Conservation (phyloP, 176 grass and related monocot genomes). For the Pharus latifolius region DNA sequence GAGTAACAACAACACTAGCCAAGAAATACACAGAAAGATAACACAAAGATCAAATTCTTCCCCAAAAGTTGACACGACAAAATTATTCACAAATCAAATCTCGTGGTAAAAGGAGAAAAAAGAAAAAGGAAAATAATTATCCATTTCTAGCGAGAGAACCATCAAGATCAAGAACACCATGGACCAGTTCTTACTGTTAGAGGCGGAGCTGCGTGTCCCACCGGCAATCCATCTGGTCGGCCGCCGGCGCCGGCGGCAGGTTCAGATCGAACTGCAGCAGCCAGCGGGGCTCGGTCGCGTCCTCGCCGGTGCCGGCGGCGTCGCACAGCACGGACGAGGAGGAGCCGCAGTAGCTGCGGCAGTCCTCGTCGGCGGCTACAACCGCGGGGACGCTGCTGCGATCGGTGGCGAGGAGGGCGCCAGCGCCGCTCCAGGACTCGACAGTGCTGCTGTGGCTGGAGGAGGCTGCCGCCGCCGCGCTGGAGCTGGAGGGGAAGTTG, state of each 20-base stretch:
- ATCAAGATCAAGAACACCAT: too few species aligned
- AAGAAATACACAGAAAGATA: background rate
- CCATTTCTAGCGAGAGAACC: slow-evolving; percentile 24
- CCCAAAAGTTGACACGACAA: slow-evolving; percentile 22
- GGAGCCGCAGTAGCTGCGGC: slow-evolving; percentile 70
- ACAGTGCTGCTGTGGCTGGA: slow-evolving; percentile 83
- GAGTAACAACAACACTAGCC: background rate
- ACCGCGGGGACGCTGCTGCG: background rate
- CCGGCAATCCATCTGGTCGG: slow-evolving; percentile 57
- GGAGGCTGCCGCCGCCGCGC: slow-evolving; percentile 17
- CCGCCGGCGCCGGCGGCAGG: slow-evolving; percentile 6
- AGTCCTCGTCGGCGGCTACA: slow-evolving; percentile 24
- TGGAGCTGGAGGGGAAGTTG: slow-evolving; percentile 32
- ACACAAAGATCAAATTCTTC: background rate
- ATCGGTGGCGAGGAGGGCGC: background rate
- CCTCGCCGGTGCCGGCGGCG: slow-evolving; percentile 25
- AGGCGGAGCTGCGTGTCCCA: slow-evolving; percentile 56
- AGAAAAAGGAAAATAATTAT: background rate
- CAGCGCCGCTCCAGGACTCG: slow-evolving; percentile 50
- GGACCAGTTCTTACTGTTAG: background rate
- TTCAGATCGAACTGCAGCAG: slow-evolving; percentile 73
- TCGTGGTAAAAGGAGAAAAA: background rate
- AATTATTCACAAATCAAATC: slow-evolving; percentile 32
- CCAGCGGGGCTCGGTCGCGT: slow-evolving; percentile 12
- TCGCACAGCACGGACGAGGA: slow-evolving; percentile 58